A percentile compares a stretch with the other conserved stretches of the same genome.
These are phyloP conservation scores for Pouteria glomerata DNA, from an alignment of 148 eudicot species.

Conservation along the genomic window DNA sequence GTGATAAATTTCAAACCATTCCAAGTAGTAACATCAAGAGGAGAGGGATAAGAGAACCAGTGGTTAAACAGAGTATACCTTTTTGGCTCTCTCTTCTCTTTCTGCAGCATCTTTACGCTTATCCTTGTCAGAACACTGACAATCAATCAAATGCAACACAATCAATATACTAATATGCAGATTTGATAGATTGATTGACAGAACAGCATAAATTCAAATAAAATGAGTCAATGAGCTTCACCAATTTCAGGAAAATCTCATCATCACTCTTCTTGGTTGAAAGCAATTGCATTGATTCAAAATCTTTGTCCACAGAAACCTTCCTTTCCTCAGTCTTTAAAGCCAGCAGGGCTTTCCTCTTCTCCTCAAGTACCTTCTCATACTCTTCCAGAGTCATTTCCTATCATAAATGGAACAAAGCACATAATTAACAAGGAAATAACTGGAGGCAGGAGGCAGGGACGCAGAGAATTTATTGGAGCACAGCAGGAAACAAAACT, in stretches of 20 bases:
- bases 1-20: too few species aligned
- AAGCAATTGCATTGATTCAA: constrained; percentile 63
- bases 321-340: constrained; percentile 70
- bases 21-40: neutral
- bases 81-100: constrained; percentile 54
- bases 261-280: constrained; percentile 59
- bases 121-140: constrained; percentile 56
- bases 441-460: neutral
- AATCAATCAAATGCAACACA: neutral
- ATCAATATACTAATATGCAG: neutral
- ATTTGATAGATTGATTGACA: neutral
- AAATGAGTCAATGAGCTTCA: constrained; percentile 14
- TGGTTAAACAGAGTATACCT: constrained; percentile 20
- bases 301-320: constrained; percentile 54
- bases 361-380: constrained; percentile 75
- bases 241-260: constrained; percentile 67
- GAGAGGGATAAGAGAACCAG: neutral
- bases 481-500: neutral
- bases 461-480: neutral
- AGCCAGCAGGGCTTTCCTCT: constrained; percentile 62
- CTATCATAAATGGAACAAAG: constrained; percentile 19
- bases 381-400: constrained; percentile 87
- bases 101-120: constrained; percentile 52
- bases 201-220: neutral
- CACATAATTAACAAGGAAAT: neutral